Base-by-base conservation (phyloP, 495 filamentous ascomycete species). In the Pseudevernia furfuracea region DNA sequence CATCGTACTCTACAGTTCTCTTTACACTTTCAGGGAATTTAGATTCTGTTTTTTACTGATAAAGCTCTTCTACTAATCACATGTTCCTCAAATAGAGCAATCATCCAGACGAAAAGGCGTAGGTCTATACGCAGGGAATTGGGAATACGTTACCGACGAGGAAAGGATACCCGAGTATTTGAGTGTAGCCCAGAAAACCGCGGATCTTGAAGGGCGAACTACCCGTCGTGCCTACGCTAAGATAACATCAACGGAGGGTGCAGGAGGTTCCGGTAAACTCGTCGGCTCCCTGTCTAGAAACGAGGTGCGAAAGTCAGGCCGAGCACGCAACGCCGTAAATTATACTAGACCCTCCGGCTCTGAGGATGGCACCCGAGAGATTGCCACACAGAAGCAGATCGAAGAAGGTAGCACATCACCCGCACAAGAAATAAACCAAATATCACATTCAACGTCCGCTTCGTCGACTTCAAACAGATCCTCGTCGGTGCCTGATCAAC, bases 111-210 rank as follows among this genome's bases (percentile, higher is more conserved):
- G 52, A 34, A 55, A 55, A 34, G 52, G 52, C 52, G 52, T 55
- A 1, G 52, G 52, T 34, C 2, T 55, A 21, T 55, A 55, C 19
- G 52, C 28, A 1, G 52, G 52, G 15, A 55, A 55, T 7, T 55
- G 52, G 52, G 52, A 55, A n/a, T 55, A 55, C 17, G 52, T 12
- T 9, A 21, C 52, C 52, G 52, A 55, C 30, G 52, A 55, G 17
- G 52, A 55, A 11, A 55, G 10, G 30, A 7, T 19, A 34, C 52
- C 52, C 6, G 52, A 55, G 30, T 55, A 55, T 30, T 34, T 34
- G 52, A 55, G 17, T 4, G 6, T 55, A 8, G 52, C 8, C 15
- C 11, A 55, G 25, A 34, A 55, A 6, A 55, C 25, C 15, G 52
- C 28, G 25, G 52, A n/a, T 17, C 2, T 34, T 12, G 52, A 55